Percentiles rank a stretch among this genome's conserved stretches.
Conservation (phyloP, 2,329 filamentous ascomycete genomes). For the Penicillium sp. region DNA sequence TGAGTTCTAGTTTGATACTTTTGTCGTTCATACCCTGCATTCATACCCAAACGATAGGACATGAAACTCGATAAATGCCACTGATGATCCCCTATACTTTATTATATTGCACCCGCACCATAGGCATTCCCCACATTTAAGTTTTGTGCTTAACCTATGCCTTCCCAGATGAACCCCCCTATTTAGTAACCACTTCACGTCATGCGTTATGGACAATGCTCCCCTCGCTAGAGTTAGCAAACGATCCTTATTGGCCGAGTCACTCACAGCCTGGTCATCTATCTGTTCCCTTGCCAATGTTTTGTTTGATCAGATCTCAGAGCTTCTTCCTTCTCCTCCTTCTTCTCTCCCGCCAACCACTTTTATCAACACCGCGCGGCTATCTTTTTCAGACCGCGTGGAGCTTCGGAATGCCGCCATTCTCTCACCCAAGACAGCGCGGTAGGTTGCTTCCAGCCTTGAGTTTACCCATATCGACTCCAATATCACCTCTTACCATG, state of each 20-base stretch:
- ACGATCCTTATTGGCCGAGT: not conserved
- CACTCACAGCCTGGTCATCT: not conserved
- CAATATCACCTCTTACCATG: too few species aligned
- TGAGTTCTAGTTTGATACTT: not conserved
- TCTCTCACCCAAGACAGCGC: not conserved
- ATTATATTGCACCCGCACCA: not conserved
- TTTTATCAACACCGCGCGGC: not conserved
- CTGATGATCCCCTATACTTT: not conserved
- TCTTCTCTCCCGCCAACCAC: too few species aligned
- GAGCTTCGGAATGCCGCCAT: not conserved
- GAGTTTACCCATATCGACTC: not conserved
- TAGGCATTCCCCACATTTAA: not conserved
- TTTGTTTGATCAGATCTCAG: not conserved
- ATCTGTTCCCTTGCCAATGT: not conserved
- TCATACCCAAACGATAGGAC: not conserved
- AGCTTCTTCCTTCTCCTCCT: not conserved
- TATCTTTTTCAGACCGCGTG: not conserved
- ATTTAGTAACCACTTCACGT: not conserved
- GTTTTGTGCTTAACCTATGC: not conserved
- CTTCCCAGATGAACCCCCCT: not conserved
- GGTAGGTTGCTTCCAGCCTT: not conserved
- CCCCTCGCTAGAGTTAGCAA: not conserved
- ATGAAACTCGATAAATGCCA: not conserved
- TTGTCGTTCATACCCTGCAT: not conserved
- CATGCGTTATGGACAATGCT: not conserved